Percentiles rank a stretch among this genome's conserved stretches.
Evolutionary conservation across 441 rosid species (phyloP).

Genomic region (Jatropha multifida): DNA sequence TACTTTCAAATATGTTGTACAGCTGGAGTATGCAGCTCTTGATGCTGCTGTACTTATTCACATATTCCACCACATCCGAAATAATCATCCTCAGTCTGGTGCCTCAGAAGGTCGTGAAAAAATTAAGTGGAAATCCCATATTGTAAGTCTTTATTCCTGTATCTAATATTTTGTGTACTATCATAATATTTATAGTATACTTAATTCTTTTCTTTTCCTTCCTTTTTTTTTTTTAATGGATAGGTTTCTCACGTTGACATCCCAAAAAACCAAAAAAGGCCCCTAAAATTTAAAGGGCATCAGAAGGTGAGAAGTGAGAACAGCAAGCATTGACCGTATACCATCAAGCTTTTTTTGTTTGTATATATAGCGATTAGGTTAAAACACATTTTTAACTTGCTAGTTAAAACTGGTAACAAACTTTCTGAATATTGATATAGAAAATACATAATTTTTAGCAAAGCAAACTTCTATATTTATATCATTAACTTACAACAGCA

Average conservation of each 20-base stretch:
- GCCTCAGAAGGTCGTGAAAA: constrained; percentile 37
- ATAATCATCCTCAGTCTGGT: constrained; percentile 43
- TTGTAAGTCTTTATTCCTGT: constrained; percentile 66
- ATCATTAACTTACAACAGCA: too few relatives aligned
- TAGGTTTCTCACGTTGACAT: constrained; percentile 58
- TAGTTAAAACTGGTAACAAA: not conserved
- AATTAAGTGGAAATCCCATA: constrained; percentile 73
- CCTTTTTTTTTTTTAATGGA: not conserved
- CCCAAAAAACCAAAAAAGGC: constrained; percentile 44
- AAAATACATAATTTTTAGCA: not conserved
- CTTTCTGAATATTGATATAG: not conserved
- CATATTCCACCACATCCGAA: constrained; percentile 55
- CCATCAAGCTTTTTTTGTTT: not conserved
- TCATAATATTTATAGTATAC: not conserved
- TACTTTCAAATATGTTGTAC: constrained; percentile 22
- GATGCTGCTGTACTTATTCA: constrained; percentile 85
- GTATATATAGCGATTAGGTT: not conserved
- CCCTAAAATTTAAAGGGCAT: constrained; percentile 13
- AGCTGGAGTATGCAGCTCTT: constrained; percentile 93
- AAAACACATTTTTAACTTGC: not conserved
- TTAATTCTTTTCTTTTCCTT: too few relatives aligned
- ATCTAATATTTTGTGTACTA: too few relatives aligned
- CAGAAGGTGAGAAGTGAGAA: constrained; percentile 6
- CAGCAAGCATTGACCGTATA: not conserved
- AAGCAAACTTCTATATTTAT: too few relatives aligned